Conservation (phyloP, 2,329 filamentous ascomycete species). For the Apiospora rasikravindrae region DNA sequence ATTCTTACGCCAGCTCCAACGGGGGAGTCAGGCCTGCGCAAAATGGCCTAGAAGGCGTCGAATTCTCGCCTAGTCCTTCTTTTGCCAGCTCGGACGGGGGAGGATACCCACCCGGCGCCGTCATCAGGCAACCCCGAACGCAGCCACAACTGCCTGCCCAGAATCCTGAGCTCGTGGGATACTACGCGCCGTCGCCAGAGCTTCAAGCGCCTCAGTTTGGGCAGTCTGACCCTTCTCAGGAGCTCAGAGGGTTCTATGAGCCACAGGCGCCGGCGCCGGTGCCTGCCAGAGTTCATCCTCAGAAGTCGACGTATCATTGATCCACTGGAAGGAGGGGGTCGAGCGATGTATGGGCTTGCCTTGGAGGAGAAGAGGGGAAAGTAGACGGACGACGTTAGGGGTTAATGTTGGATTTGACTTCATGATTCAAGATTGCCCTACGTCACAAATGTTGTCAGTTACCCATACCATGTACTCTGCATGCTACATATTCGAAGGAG, state of each 20-base stretch:
- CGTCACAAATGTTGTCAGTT: not conserved
- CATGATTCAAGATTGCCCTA: not conserved
- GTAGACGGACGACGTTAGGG: too few species aligned
- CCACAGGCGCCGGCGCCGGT: not conserved
- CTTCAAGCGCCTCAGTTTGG: conserved; percentile 4
- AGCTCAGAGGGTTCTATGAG: conserved; percentile 32
- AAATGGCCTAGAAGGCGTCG: conserved; percentile 27
- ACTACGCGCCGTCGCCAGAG: conserved; percentile 30
- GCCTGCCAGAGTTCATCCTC: not conserved
- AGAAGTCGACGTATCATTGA: conserved; percentile 14
- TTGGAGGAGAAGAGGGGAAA: not conserved
- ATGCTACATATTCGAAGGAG: not conserved
- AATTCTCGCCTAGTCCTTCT: conserved; percentile 32
- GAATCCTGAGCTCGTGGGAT: conserved; percentile 32
- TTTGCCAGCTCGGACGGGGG: conserved; percentile 26
- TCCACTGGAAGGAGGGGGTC: not conserved
- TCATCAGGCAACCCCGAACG: conserved; percentile 9
- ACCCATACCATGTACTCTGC: not conserved
- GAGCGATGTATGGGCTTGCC: not conserved
- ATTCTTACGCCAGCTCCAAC: conserved; percentile 29
- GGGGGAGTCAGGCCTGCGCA: not conserved
- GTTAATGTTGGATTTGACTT: not conserved
- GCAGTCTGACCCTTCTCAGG: conserved; percentile 21
- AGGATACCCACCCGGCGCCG: not conserved
- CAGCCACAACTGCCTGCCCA: conserved; percentile 5